Evolutionary conservation across 345 rosid species (phyloP).

Genomic region (Citrus reticulata): DNA sequence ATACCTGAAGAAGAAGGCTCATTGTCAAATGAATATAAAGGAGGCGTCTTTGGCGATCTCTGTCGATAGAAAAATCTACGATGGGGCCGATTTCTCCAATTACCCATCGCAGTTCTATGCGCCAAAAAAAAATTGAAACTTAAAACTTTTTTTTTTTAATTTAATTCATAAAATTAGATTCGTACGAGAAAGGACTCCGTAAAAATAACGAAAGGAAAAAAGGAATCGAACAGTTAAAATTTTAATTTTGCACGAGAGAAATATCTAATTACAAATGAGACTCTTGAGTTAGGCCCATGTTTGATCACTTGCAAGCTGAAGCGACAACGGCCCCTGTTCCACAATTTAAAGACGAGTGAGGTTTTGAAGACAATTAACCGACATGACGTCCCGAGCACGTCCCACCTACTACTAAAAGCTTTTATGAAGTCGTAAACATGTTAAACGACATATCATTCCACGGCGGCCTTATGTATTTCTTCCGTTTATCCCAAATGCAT

Average conservation of each 20-base stretch:
- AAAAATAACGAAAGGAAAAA: neutral
- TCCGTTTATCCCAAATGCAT: too few relatives aligned
- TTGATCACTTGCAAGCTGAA: neutral
- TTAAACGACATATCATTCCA: too few relatives aligned
- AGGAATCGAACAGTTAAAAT: neutral
- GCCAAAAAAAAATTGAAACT: neutral
- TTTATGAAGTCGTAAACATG: too few relatives aligned
- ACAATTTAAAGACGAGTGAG: neutral
- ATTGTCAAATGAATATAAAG: neutral
- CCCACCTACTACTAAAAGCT: too few relatives aligned
- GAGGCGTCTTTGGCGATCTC: slow-evolving; percentile 14
- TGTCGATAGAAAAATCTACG: slow-evolving; percentile 16
- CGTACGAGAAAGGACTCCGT: neutral
- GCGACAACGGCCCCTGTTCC: neutral
- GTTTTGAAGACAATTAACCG: neutral
- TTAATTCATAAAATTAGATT: neutral
- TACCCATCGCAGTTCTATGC: slow-evolving; percentile 22
- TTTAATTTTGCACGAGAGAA: neutral
- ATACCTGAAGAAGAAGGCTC: slow-evolving; percentile 24
- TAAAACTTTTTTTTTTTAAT: neutral
- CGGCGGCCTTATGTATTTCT: too few relatives aligned
- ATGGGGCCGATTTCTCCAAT: slow-evolving; percentile 27
- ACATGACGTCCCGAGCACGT: too few relatives aligned
- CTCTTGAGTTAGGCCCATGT: neutral
- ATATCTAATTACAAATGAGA: neutral